phyloP scores from a whole-genome alignment of 495 filamentous ascomycete species.

The Daldinia vernicosa region DNA sequence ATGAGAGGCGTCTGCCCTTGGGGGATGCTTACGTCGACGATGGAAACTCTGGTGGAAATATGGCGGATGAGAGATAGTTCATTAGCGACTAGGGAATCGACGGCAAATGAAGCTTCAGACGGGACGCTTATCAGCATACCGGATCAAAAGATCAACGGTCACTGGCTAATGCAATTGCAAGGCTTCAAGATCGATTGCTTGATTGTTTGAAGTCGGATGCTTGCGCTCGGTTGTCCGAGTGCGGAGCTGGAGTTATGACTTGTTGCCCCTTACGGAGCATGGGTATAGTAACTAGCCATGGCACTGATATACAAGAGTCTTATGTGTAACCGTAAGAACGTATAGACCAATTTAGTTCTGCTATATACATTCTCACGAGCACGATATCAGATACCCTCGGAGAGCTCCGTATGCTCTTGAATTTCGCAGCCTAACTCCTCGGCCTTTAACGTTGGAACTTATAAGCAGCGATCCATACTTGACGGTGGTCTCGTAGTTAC shows the following conservation, averaged over 20 bases:
- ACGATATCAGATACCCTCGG: slow-evolving; percentile 47
- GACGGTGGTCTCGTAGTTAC: no score
- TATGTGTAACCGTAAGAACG: no score
- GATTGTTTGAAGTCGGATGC: slow-evolving; percentile 48
- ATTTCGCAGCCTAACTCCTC: slow-evolving; percentile 50
- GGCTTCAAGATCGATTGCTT: slow-evolving; percentile 49
- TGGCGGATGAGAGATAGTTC: slow-evolving; percentile 50
- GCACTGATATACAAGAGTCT: no score
- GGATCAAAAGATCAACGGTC: slow-evolving; percentile 10
- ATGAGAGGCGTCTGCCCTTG: slow-evolving; percentile 55
- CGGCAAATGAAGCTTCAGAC: slow-evolving; percentile 9
- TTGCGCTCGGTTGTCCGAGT: neutral
- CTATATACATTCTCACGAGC: slow-evolving; percentile 13
- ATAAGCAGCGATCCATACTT: no score
- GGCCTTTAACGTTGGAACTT: slow-evolving; percentile 46
- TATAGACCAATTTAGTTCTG: neutral
- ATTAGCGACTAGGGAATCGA: neutral
- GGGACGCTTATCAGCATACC: neutral
- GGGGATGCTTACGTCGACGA: slow-evolving; percentile 56
- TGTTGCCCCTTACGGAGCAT: neutral
- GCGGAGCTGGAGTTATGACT: neutral
- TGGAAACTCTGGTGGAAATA: slow-evolving; percentile 51
- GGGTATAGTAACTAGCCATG: no score
- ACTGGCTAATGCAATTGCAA: slow-evolving; percentile 53
- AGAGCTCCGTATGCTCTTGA: slow-evolving; percentile 35